Evolutionary conservation across 495 filamentous ascomycete species (phyloP).

Genomic region (Coniosporium apollinis): DNA sequence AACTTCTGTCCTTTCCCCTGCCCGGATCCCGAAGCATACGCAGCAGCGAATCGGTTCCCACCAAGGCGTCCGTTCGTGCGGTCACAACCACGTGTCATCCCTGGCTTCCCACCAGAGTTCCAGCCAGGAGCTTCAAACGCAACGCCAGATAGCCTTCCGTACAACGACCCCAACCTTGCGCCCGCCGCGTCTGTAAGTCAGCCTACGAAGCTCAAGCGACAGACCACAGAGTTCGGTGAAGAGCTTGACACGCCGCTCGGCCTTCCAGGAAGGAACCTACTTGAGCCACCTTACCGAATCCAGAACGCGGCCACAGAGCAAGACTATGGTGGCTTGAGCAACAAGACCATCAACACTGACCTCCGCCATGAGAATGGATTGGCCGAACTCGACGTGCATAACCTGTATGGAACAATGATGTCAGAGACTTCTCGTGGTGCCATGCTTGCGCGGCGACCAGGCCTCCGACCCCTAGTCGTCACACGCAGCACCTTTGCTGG

Average conservation of each 20-base stretch:
- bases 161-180: neutral
- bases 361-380: constrained; percentile 56
- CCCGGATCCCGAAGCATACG: constrained; percentile 36
- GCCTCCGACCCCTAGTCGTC: constrained; percentile 57
- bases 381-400: constrained; percentile 67
- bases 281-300: constrained; percentile 60
- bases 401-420: constrained; percentile 79
- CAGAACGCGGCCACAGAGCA: constrained; percentile 52
- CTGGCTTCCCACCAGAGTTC: constrained; percentile 56
- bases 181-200: too few species aligned
- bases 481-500: constrained; percentile 75
- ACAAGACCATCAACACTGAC: constrained; percentile 60
- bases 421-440: constrained; percentile 44
- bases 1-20: constrained; percentile 67
- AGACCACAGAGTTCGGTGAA: constrained; percentile 6
- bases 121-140: too few species aligned
- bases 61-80: constrained; percentile 50
- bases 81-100: constrained; percentile 40
- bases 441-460: constrained; percentile 53
- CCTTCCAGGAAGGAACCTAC: constrained; percentile 45
- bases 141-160: too few species aligned
- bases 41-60: constrained; percentile 40
- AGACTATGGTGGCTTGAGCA: constrained; percentile 52
- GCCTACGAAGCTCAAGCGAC: constrained; percentile 2
- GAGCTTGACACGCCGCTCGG: constrained; percentile 24